A percentile compares a stretch with the other conserved stretches of the same genome.
Conservation (phyloP, 768 basidiomycete species). For the Serendipita indica region DNA sequence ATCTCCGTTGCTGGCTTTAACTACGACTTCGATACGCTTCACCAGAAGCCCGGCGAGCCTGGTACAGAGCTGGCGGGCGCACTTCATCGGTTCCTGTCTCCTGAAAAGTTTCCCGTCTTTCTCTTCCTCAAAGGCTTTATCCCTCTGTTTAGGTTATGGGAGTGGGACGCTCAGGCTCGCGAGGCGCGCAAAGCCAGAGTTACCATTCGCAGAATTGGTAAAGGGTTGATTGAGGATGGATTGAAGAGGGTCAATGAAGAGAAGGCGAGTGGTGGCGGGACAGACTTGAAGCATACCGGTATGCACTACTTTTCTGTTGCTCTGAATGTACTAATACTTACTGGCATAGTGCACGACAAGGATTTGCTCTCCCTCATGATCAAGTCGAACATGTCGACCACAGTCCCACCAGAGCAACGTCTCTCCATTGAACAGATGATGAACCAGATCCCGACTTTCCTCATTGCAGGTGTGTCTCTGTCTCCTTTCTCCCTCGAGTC, state of each 20-base stretch:
- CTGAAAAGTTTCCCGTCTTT: neutral
- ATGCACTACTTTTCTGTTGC: neutral
- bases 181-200: conserved; percentile 17
- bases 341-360: conserved; percentile 20
- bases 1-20: conserved; percentile 47
- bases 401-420: conserved; percentile 38
- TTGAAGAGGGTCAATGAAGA: conserved; percentile 22
- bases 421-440: conserved; percentile 50
- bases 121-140: conserved; percentile 1
- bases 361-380: conserved; percentile 49
- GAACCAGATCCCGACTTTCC: conserved; percentile 43
- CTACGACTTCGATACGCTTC: conserved; percentile 39
- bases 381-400: conserved; percentile 48
- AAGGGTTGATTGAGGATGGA: conserved; percentile 21
- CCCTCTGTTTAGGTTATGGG: neutral
- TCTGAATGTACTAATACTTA: neutral
- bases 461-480: conserved; percentile 33
- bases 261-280: conserved; percentile 24
- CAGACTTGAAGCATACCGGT: neutral
- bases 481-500: neutral
- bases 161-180: neutral
- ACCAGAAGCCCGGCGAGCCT: neutral
- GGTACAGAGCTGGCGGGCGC: neutral
- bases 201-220: conserved; percentile 20
- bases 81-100: neutral